Evolutionary conservation across 208 protist species (phyloP), one percentile per base, ranked within the genome.

Genomic region (Novymonas esmeraldas): DNA sequence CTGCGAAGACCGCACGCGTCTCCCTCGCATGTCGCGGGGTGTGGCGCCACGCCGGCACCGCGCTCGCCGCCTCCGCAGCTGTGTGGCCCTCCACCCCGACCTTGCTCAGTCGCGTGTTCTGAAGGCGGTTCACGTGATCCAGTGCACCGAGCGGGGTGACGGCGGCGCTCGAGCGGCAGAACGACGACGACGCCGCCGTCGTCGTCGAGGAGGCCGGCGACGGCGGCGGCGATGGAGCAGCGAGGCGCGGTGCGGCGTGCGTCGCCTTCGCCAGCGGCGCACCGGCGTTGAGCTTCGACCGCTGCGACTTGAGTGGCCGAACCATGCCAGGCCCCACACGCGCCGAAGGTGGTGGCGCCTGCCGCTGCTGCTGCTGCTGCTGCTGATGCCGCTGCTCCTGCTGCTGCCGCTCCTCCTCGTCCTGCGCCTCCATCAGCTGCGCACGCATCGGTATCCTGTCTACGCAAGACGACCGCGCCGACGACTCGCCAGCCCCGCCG

Each of bases 71-170:
- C 54, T 28, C 36, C 10, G 6, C 10, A 10, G 16, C 34, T 44
- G 22, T 13, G n/a, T 41, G 44, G n/a, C 6, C 24, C 13, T 28
- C 13, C 20, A 16, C 33, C 11, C 4, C 20, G 20, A 34, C 33
- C 20, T 59, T 28, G 22, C 54, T 41, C 10, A 10, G 20, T 10
- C 22, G 0, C 14, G 3, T 16, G 39, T 31, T 69, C 49, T 75
- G 69, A 20, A 75, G 34, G 7, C 54, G 20, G 61, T 75, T 75
- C 20, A 69, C 29, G 18, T 68, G 61, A 13, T 59, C 54, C 14
- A 75, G 69, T 18, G 68, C 69, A 5, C 69, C 60, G 2, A 75
- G 69, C 6, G 69, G 69, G 1, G 69, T 75, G 33, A 69, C 42
- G 33, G 69, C 64, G 36, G 62, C 69, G 7, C 33, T 2, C n/a